Conservation (phyloP, 2,329 filamentous ascomycete species). For the Colletotrichum sp. region DNA sequence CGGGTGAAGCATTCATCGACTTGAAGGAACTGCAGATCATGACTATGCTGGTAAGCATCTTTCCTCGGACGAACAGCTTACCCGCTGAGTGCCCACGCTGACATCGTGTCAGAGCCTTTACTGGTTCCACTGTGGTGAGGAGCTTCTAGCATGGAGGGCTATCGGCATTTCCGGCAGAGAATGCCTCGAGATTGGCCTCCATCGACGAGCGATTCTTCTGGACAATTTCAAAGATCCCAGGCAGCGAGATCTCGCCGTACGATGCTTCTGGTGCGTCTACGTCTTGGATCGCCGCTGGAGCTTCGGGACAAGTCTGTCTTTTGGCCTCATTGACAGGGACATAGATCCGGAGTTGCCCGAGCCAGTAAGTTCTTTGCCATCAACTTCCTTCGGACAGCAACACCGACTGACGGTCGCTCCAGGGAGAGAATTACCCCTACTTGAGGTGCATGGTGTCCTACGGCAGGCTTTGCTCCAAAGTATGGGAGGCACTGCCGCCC, state of each 20-base stretch:
- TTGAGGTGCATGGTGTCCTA: slow-evolving; percentile 54
- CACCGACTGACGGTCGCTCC: not conserved
- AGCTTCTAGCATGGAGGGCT: slow-evolving; percentile 52
- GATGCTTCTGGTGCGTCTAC: slow-evolving; percentile 57
- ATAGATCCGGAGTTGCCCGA: slow-evolving; percentile 54
- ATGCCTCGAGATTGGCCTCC: slow-evolving; percentile 53
- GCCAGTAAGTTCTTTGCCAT: slow-evolving; percentile 30
- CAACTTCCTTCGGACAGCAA: not conserved
- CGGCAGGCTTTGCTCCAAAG: slow-evolving; percentile 48
- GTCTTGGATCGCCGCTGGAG: slow-evolving; percentile 57
- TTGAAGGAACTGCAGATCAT: slow-evolving; percentile 38
- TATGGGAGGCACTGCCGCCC: slow-evolving; percentile 48
- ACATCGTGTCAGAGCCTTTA: slow-evolving; percentile 38
- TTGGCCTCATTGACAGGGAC: slow-evolving; percentile 52
- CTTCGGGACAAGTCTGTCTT: slow-evolving; percentile 55
- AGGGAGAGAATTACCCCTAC: slow-evolving; percentile 41
- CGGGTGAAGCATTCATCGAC: slow-evolving; percentile 28
- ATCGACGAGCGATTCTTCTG: slow-evolving; percentile 47
- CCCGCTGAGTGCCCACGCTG: not conserved
- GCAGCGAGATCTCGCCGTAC: slow-evolving; percentile 33
- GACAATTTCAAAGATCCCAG: slow-evolving; percentile 39
- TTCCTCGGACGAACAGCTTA: not conserved
- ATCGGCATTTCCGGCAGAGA: slow-evolving; percentile 52
- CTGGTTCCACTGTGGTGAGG: slow-evolving; percentile 52
- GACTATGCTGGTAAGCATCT: slow-evolving; percentile 30